Base-by-base conservation (phyloP, 352 stramenopile species). In the Phytopythium ostracodes region DNA sequence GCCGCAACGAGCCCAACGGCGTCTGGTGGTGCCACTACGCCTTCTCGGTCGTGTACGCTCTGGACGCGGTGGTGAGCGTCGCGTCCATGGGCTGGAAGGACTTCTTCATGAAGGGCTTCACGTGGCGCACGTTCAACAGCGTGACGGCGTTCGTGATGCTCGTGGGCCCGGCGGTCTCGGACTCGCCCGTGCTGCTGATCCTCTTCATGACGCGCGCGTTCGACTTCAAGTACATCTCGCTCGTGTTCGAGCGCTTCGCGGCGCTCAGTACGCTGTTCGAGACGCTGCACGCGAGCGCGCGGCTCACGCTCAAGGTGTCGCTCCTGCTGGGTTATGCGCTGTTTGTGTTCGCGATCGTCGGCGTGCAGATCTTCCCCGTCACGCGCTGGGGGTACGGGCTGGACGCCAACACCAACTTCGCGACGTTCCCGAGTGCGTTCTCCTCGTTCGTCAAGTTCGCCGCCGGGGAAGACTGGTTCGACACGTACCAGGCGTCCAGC, bases 81-180 rank as follows among this genome's bases (percentile, higher is more conserved):
- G 76, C 87, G 11, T 87, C 84, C 0, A 84, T 91, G 43, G 86
- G 86, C 20, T 90, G 84, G 78, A 77, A 75, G 44, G 86, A 92
- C 44, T 94, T 94, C 29, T 59, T 94, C 22, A 89, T 92, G 79
- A 92, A 90, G 68, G 81, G 83, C 0, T 92, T 92, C 56, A 92
- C 83, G 12, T 92, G 83, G 81, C 70, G 83, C 31, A 92, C 83
- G 0, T 78, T 82, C 17, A 92, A 92, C 47, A 88, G 71, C 60
- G 68, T 84, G 17, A 90, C 83, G 15, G 81, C 84, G 1, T 91
- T 92, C 62, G 68, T 90, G 25, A 92, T 92, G 84, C 66, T 92
- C 8, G 76, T 89, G 0, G 84, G 84, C 0, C 81, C 84, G 15
- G 64, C 89, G 15, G 33, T 94, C 14, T 85, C 80, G 0, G 40